Evolutionary conservation across 192 early-diverging fungal species (phyloP).

Genomic region (Coemansia biformis): DNA sequence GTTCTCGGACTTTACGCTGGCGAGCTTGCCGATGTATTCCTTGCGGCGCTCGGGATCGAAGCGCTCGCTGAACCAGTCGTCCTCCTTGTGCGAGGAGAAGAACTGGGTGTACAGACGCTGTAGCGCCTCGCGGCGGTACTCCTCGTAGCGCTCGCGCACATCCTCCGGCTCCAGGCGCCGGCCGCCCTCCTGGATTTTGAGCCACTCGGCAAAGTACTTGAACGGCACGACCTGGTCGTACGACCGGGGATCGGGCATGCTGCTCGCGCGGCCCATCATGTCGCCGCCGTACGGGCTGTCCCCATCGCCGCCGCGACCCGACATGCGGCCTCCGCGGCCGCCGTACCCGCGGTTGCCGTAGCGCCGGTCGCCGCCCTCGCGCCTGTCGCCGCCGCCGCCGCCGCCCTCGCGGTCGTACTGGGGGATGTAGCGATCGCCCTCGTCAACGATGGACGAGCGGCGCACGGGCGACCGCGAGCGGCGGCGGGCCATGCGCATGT

Average conservation of each 20-base stretch:
- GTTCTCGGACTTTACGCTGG: constrained; percentile 52
- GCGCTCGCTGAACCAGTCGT: constrained; percentile 91
- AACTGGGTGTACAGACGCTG: constrained; percentile 65
- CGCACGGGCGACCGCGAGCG: constrained; percentile 46
- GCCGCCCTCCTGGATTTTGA: constrained; percentile 54
- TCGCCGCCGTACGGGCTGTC: constrained; percentile 42
- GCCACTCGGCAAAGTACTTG: constrained; percentile 68
- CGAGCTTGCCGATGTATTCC: constrained; percentile 51
- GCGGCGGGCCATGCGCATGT: constrained; percentile 26
- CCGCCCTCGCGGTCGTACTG: constrained; percentile 70
- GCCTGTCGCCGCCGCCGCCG: constrained; percentile 33
- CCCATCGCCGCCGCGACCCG: constrained; percentile 34
- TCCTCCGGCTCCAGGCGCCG: constrained; percentile 73
- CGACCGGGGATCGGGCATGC: constrained; percentile 65
- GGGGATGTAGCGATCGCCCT: constrained; percentile 77
- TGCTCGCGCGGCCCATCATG: constrained; percentile 19
- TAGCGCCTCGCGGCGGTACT: constrained; percentile 77
- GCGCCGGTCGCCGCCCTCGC: constrained; percentile 34
- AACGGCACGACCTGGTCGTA: constrained; percentile 72
- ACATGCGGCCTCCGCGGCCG: constrained; percentile 35
- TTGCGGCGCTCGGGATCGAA: constrained; percentile 76
- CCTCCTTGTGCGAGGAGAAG: constrained; percentile 68
- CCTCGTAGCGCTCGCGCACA: constrained; percentile 66
- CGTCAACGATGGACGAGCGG: constrained; percentile 37
- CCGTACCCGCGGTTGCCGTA: constrained; percentile 34